phyloP scores from a whole-genome alignment of 345 rosid species.

The Corymbia maculata region DNA sequence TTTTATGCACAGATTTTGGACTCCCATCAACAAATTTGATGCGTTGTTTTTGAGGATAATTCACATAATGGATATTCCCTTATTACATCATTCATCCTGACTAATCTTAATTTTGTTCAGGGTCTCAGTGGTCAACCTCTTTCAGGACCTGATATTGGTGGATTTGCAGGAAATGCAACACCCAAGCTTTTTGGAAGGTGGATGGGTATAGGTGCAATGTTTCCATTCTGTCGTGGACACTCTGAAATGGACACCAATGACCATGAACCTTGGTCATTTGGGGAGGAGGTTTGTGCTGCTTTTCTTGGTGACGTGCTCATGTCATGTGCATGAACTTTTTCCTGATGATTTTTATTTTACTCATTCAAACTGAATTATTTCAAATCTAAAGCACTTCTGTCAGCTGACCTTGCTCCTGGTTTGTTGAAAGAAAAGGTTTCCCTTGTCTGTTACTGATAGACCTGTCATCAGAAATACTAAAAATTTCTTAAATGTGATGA shows the following conservation, averaged over 20 bases:
- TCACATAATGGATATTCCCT: neutral
- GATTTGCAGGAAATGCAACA: constrained; percentile 82
- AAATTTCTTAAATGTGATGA: neutral
- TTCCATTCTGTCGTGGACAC: constrained; percentile 93
- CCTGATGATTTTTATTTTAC: neutral
- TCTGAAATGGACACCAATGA: constrained; percentile 54
- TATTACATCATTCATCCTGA: neutral
- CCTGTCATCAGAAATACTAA: neutral
- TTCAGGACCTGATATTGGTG: constrained; percentile 97
- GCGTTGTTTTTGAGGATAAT: neutral
- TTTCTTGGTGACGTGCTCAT: neutral
- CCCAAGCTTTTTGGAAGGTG: constrained; percentile 85
- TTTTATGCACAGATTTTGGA: neutral
- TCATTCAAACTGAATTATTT: neutral
- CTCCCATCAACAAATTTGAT: neutral
- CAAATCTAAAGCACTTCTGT: neutral
- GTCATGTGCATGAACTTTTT: neutral
- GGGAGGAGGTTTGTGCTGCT: constrained; percentile 63
- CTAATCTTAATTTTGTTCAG: constrained; percentile 21
- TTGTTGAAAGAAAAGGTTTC: neutral
- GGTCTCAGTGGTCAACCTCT: constrained; percentile 95
- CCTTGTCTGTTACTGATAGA: neutral
- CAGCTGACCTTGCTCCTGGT: neutral
- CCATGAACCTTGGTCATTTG: constrained; percentile 97
- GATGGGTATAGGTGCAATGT: constrained; percentile 95